A percentile compares a stretch with the other conserved stretches of the same genome.
These are phyloP conservation scores for Tetrahymena elliotti DNA, from an alignment of 73 alveolate species.

Conservation along the genomic window DNA sequence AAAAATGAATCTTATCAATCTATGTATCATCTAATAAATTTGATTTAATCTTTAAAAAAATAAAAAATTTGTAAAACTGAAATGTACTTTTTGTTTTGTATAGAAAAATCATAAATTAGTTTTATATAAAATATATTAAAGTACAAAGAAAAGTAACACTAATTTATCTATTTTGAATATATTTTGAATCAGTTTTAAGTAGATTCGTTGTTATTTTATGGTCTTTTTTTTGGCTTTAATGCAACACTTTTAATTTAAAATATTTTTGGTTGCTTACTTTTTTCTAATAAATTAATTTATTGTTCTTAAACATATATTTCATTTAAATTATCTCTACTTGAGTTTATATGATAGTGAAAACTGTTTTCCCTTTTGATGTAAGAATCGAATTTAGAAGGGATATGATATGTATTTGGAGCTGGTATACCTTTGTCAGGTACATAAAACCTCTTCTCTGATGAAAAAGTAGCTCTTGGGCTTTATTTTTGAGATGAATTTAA, in stretches of 20 bases:
- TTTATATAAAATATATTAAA: too few relatives aligned
- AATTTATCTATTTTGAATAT: too few relatives aligned
- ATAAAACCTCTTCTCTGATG: neutral
- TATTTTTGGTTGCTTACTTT: too few relatives aligned
- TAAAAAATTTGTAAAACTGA: too few relatives aligned
- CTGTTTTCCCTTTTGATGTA: neutral
- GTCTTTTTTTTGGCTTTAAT: too few relatives aligned
- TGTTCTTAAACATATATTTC: neutral
- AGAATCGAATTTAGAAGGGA: neutral
- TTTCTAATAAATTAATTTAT: neutral
- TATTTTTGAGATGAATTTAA: neutral
- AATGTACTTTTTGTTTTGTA: too few relatives aligned
- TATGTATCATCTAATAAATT: too few relatives aligned
- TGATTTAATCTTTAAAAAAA: too few relatives aligned
- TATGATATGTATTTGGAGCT: neutral
- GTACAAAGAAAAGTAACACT: too few relatives aligned
- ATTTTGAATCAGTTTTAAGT: neutral
- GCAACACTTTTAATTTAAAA: neutral
- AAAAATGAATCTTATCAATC: too few relatives aligned
- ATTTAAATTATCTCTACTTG: neutral
- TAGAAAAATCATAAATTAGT: too few relatives aligned
- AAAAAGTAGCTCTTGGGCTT: neutral
- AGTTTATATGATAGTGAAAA: neutral
- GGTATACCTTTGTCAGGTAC: neutral
- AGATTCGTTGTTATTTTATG: neutral